phyloP scores from a whole-genome alignment of 139 green algal genomes.

The Chlorella sorokiniana region DNA sequence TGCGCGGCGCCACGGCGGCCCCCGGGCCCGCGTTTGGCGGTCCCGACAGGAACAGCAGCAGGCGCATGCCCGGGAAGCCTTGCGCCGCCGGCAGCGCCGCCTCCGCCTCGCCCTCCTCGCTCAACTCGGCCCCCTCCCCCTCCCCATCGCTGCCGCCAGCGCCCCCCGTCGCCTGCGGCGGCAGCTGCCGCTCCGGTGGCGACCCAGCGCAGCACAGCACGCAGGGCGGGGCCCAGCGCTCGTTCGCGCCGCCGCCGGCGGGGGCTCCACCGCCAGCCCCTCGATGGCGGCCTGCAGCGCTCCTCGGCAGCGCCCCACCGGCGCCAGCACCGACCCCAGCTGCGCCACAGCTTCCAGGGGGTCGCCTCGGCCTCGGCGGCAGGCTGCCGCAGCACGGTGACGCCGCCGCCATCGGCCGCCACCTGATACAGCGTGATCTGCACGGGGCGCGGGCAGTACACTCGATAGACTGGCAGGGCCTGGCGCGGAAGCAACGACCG shows the following conservation, averaged over 20 bases:
- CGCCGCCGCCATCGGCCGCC: neutral
- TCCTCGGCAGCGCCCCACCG: slow-evolving; percentile 68
- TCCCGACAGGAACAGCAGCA: slow-evolving; percentile 74
- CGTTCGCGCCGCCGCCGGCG: neutral
- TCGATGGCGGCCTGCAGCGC: slow-evolving; percentile 1
- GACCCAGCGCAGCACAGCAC: slow-evolving; percentile 26
- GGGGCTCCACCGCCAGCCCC: neutral
- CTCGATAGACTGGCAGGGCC: no score
- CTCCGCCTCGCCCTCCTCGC: neutral
- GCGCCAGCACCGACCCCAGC: slow-evolving; percentile 70
- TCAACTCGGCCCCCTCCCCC: neutral
- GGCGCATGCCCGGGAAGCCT: slow-evolving; percentile 25
- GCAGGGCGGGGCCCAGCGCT: slow-evolving; percentile 16
- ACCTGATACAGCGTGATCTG: neutral
- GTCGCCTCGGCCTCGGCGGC: neutral
- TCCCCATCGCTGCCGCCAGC: neutral
- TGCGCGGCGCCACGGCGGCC: slow-evolving; percentile 46
- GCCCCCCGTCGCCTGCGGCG: neutral
- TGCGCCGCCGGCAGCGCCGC: neutral
- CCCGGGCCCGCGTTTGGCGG: slow-evolving; percentile 68
- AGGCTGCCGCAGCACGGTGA: neutral
- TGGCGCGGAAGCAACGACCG: no score
- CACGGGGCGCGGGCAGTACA: neutral
- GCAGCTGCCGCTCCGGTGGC: neutral
- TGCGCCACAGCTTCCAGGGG: slow-evolving; percentile 74